Percentiles rank a stretch among this genome's conserved stretches.
These are phyloP conservation scores for Globisporangium cederbergense DNA, from an alignment of 352 stramenopile species.

Conservation along the genomic window DNA sequence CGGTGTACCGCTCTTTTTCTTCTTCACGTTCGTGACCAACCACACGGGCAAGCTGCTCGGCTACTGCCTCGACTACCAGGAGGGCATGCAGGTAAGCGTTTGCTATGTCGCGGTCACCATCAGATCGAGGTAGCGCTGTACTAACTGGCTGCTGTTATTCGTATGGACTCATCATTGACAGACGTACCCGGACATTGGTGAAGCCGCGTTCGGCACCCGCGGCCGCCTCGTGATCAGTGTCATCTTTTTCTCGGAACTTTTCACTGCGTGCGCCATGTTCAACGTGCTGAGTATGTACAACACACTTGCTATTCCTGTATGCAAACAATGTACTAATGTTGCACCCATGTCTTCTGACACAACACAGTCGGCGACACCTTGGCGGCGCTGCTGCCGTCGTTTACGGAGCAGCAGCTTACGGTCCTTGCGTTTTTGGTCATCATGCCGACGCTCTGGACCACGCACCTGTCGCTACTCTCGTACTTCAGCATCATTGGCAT, in stretches of 20 bases:
- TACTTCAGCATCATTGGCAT: conserved; percentile 85
- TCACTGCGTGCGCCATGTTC: conserved; percentile 78
- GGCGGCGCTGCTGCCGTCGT: conserved; percentile 63
- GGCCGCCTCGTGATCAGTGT: conserved; percentile 70
- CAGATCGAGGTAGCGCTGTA: background rate
- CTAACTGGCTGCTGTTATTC: background rate
- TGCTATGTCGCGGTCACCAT: too few species aligned
- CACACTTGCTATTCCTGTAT: background rate
- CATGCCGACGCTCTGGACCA: conserved; percentile 80
- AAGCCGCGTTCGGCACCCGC: conserved; percentile 69
- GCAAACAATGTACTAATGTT: background rate
- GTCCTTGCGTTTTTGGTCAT: conserved; percentile 70
- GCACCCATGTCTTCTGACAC: background rate
- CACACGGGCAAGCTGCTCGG: conserved; percentile 83
- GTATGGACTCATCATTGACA: conserved; percentile 10
- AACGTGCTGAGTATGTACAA: conserved; percentile 64
- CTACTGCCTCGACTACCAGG: conserved; percentile 76
- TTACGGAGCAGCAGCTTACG: conserved; percentile 52
- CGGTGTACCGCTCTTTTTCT: conserved; percentile 72
- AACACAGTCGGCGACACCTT: conserved; percentile 70
- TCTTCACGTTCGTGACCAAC: conserved; percentile 84
- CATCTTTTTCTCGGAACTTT: conserved; percentile 83
- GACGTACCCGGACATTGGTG: conserved; percentile 82
- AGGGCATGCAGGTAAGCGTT: conserved; percentile 56
- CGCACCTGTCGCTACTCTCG: conserved; percentile 77